phyloP scores from a whole-genome alignment of 2,329 filamentous ascomycete genomes.

The Colletotrichum zoysiae region DNA sequence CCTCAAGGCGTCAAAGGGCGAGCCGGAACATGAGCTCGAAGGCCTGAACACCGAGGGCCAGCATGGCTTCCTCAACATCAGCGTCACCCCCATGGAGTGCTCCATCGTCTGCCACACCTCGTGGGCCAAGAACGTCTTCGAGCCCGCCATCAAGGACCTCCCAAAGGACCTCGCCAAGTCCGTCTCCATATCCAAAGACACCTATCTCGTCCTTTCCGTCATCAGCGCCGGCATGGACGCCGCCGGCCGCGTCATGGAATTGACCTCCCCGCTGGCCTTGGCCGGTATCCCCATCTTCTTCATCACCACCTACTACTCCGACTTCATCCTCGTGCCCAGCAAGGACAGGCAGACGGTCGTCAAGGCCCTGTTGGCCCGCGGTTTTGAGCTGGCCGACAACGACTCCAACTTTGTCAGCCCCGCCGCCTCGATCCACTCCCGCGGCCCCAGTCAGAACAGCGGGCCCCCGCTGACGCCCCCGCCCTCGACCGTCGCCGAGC shows the following conservation, averaged over 20 bases:
- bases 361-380: slow-evolving; percentile 79
- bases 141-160: slow-evolving; percentile 73
- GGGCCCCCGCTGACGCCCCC: slow-evolving; percentile 77
- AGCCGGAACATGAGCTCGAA: slow-evolving; percentile 55
- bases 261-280: slow-evolving; percentile 90
- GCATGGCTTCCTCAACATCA: slow-evolving; percentile 92
- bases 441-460: slow-evolving; percentile 53
- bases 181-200: slow-evolving; percentile 83
- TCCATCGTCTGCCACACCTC: slow-evolving; percentile 88
- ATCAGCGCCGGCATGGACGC: slow-evolving; percentile 92
- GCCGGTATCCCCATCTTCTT: slow-evolving; percentile 98
- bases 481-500: slow-evolving; percentile 80
- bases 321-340: slow-evolving; percentile 92
- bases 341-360: slow-evolving; percentile 81
- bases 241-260: slow-evolving; percentile 88
- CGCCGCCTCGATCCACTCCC: slow-evolving; percentile 56
- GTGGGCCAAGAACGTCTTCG: slow-evolving; percentile 81
- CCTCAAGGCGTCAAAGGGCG: slow-evolving; percentile 52
- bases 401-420: slow-evolving; percentile 75
- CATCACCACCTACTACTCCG: slow-evolving; percentile 97
- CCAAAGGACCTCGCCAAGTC: slow-evolving; percentile 63
- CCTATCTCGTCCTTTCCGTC: slow-evolving; percentile 90
- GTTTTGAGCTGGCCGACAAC: slow-evolving; percentile 85
- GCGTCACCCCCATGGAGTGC: slow-evolving; percentile 91
- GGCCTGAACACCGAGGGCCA: slow-evolving; percentile 65